Evolutionary conservation across 768 basidiomycete genomes (phyloP).

Genomic region (Termitomyces sp.): DNA sequence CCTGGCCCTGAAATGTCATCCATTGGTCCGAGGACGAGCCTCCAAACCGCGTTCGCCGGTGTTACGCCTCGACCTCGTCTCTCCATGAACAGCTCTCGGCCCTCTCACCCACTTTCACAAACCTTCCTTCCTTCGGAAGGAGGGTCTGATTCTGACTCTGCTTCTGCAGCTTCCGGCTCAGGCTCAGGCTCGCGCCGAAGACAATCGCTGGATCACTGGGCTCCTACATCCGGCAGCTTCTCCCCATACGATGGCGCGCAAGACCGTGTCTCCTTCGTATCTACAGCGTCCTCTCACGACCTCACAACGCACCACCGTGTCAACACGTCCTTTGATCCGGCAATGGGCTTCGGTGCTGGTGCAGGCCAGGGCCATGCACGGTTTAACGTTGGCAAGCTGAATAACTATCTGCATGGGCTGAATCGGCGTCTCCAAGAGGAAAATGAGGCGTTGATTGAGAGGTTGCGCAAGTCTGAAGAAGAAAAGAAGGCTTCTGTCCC

Average conservation of each 20-base stretch:
- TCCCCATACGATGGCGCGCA: conserved; percentile 48
- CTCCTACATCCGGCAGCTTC: conserved; percentile 31
- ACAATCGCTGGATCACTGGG: conserved; percentile 20
- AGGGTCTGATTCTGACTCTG: conserved; percentile 35
- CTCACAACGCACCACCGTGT: conserved; percentile 76
- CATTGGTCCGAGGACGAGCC: conserved; percentile 27
- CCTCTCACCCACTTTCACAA: conserved; percentile 69
- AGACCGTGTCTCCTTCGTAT: conserved; percentile 70
- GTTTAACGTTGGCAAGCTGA: conserved; percentile 85
- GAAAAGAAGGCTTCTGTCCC: conserved; percentile 32
- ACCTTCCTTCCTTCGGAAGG: conserved; percentile 40
- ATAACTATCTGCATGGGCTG: conserved; percentile 81
- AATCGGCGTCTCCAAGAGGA: conserved; percentile 85
- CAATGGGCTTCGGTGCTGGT: conserved; percentile 68
- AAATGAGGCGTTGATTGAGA: conserved; percentile 64
- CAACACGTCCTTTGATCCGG: conserved; percentile 88
- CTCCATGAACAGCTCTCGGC: conserved; percentile 29
- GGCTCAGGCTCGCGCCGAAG: conserved; percentile 20
- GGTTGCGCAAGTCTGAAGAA: conserved; percentile 55
- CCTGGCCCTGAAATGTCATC: conserved; percentile 33
- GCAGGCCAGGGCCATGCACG: conserved; percentile 68
- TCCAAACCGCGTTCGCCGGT: conserved; percentile 58
- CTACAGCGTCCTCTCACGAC: conserved; percentile 86
- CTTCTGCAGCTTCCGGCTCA: conserved; percentile 23
- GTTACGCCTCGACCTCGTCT: conserved; percentile 61